phyloP scores from a whole-genome alignment of 164 flowering plant species.

The Annona squamosa region DNA sequence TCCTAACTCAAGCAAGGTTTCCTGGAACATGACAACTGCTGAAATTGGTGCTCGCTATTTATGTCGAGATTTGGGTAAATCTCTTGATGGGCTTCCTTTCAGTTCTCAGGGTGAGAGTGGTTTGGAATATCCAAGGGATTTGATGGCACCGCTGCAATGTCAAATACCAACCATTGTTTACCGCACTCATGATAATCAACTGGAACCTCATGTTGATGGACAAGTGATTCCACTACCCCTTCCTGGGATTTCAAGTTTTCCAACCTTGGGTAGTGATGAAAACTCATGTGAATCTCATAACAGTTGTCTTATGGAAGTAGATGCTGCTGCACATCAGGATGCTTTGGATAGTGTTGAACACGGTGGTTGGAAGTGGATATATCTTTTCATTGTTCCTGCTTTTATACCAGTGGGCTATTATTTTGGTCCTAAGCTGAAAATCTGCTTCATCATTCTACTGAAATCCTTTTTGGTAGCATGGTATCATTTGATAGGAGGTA shows the following conservation, averaged over 20 bases:
- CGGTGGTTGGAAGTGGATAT: neutral
- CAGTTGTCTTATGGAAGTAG: constrained; percentile 4
- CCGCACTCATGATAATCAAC: constrained; percentile 18
- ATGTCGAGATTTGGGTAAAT: constrained; percentile 29
- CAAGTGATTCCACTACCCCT: constrained; percentile 20
- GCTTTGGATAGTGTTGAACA: neutral
- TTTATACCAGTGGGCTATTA: neutral
- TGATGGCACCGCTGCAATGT: constrained; percentile 36
- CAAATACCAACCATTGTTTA: constrained; percentile 20
- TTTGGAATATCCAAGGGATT: constrained; percentile 18
- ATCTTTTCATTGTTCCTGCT: neutral
- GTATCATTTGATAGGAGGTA: constrained; percentile 2
- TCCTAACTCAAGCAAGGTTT: constrained; percentile 28
- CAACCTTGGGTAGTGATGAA: neutral
- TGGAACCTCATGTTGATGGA: constrained; percentile 9
- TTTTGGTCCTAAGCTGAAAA: neutral
- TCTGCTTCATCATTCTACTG: neutral
- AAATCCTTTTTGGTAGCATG: neutral
- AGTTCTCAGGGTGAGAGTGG: constrained; percentile 10
- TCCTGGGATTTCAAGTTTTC: constrained; percentile 9
- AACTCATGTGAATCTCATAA: constrained; percentile 6
- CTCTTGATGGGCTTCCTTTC: constrained; percentile 10
- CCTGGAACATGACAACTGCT: constrained; percentile 50
- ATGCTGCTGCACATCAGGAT: constrained; percentile 5
- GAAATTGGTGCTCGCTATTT: constrained; percentile 39